Percentiles rank a stretch among this genome's conserved stretches.
Conservation (phyloP, 106 monocot genomes). For the Gastrodia elata region DNA sequence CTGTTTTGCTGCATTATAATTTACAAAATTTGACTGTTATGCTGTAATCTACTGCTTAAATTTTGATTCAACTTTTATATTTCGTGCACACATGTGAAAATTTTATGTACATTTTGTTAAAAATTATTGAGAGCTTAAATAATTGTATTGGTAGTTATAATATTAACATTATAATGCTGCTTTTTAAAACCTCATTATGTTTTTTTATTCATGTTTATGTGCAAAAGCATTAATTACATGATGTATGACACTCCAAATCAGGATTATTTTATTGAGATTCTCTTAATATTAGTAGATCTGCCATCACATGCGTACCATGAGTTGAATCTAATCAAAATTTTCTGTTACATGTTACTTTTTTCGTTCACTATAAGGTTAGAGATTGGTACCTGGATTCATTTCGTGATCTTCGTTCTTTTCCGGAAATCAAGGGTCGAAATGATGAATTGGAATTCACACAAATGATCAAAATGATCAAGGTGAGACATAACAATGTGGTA, state of each 20-base stretch:
- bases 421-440: constrained; percentile 37
- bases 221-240: neutral
- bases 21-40: neutral
- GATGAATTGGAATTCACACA: constrained; percentile 79
- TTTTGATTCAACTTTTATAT: neutral
- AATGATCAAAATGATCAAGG: constrained; percentile 91
- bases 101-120: neutral
- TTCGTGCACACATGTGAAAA: neutral
- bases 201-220: neutral
- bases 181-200: neutral
- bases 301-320: neutral
- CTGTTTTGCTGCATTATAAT: neutral
- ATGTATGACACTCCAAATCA: neutral
- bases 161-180: neutral
- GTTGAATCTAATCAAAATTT: neutral
- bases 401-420: constrained; percentile 70
- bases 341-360: neutral
- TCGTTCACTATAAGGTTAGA: constrained; percentile 43
- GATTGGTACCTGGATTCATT: constrained; percentile 96
- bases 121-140: neutral
- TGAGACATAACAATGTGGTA: constrained; percentile 93
- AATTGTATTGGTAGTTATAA: neutral
- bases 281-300: neutral
- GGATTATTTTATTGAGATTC: neutral
- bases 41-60: neutral